Base-by-base conservation (phyloP, 2,329 filamentous ascomycete genomes). In the Alternaria arbusti region DNA sequence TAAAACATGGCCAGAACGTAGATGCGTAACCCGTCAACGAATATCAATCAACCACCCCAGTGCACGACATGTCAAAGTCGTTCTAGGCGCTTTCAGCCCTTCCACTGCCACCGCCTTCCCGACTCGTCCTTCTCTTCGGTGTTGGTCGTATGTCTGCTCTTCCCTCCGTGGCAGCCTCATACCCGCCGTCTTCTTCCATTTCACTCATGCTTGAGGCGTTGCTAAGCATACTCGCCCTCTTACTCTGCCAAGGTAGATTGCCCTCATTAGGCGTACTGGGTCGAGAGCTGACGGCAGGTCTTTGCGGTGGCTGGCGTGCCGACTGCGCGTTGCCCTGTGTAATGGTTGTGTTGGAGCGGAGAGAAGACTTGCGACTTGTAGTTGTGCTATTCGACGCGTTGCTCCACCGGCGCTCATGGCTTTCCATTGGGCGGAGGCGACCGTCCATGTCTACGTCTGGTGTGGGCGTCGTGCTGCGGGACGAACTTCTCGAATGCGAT, bases 401-500 rank as follows among this genome's bases (percentile, higher is more conserved):
- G 36, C 76, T 79, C 77, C 75, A 79, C 20, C 77, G 65, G 6
- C 78, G 68, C 26, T 78, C 74, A 25, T 59, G 64, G 20, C 22
- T 51, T 60, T 75, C 70, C 6, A 61, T 49, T 10, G 69, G 63
- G 1, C 71, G 65, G 1, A 75, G 69, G 2, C 70, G 67, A 23
- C 74, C 71, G 49, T 78, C 77, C 45, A 68, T 17, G 52, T 78
- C 76, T 30, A 76, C 67, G 6, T 73, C 77, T 2, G 79, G 77
- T 1, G 76, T 78, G 7, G 74, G 75, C 47, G 75, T 78, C 17
- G 71, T 69, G 57, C 61, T 78, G 44, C 69, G 67, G 7, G 75
- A 79, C 2, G 73, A 77, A 56, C 73, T 78, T 32, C 77, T 68
- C 4, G 78, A 80, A 57, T 78, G 72, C 8, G 65, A 68, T 13